Conservation (phyloP, 2,329 filamentous ascomycete species). For the Colletotrichum phormii region DNA sequence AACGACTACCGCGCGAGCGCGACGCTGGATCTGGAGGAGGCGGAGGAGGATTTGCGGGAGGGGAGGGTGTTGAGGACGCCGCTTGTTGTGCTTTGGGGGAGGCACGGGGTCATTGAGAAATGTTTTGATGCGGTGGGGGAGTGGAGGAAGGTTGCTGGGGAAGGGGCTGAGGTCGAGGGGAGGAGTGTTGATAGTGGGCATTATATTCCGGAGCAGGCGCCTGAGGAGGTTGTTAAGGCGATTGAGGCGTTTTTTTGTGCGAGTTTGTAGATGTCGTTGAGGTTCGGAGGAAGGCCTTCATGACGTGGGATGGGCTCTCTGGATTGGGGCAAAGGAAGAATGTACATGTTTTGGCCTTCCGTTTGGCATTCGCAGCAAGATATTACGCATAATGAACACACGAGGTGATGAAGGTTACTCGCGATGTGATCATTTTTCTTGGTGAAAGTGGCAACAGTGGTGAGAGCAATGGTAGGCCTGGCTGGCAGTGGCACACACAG, state of each 20-base stretch:
- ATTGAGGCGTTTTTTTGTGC: constrained; percentile 54
- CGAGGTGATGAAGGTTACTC: too few species aligned
- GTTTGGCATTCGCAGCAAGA: too few species aligned
- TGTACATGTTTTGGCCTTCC: too few species aligned
- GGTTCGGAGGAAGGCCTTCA: too few species aligned
- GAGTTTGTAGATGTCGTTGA: neutral
- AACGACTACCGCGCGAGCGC: constrained; percentile 68
- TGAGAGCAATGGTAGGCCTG: too few species aligned
- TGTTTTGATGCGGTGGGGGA: constrained; percentile 61
- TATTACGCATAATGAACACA: too few species aligned
- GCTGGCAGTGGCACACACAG: too few species aligned
- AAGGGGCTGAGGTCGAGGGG: constrained; percentile 50
- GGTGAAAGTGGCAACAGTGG: too few species aligned
- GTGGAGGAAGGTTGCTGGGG: constrained; percentile 59
- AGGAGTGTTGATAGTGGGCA: constrained; percentile 59
- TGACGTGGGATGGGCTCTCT: too few species aligned
- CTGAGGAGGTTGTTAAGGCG: constrained; percentile 56
- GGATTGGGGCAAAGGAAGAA: too few species aligned
- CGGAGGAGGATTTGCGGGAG: constrained; percentile 55
- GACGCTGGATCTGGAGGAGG: constrained; percentile 63
- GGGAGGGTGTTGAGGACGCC: constrained; percentile 59
- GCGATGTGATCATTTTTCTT: too few species aligned
- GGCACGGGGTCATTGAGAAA: constrained; percentile 59
- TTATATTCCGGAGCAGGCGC: constrained; percentile 63
- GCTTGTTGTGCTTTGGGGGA: constrained; percentile 63